Percentiles rank a stretch among this genome's conserved stretches.
Conservation (phyloP, 225 moss, liverwort and hornwort genomes). For the Pseudisothecium myosuroides region DNA sequence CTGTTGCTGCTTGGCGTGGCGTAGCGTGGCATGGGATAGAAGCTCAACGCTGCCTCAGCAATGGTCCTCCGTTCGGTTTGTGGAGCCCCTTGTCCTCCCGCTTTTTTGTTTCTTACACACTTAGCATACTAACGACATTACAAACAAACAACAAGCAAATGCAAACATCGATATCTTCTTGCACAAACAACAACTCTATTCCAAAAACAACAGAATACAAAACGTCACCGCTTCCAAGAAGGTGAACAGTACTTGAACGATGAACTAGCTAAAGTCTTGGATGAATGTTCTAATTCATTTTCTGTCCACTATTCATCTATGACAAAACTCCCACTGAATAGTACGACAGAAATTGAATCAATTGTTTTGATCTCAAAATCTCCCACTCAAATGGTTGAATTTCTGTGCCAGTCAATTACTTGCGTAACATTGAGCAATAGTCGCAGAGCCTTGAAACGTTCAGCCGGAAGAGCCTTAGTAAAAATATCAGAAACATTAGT, state of each 20-base stretch:
- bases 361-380: not conserved
- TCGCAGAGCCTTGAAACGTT: fast-evolving
- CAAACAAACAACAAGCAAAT: too few relatives aligned
- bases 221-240: too few relatives aligned
- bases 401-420: not conserved
- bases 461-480: fast-evolving
- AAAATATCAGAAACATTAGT: not conserved
- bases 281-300: too few relatives aligned
- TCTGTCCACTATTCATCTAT: too few relatives aligned
- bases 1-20: not conserved
- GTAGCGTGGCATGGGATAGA: not conserved
- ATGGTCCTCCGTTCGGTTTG: not conserved
- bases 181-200: too few relatives aligned
- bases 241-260: not conserved
- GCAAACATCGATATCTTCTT: too few relatives aligned
- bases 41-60: not conserved
- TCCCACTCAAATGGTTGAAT: not conserved
- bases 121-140: too few relatives aligned
- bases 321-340: not conserved
- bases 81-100: not conserved
- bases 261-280: too few relatives aligned
- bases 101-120: too few relatives aligned
- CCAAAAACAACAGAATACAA: too few relatives aligned
- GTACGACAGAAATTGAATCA: too few relatives aligned
- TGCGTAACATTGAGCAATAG: not conserved